Conservation (phyloP, 306 rosid genomes). For the Vigna unguiculata region DNA sequence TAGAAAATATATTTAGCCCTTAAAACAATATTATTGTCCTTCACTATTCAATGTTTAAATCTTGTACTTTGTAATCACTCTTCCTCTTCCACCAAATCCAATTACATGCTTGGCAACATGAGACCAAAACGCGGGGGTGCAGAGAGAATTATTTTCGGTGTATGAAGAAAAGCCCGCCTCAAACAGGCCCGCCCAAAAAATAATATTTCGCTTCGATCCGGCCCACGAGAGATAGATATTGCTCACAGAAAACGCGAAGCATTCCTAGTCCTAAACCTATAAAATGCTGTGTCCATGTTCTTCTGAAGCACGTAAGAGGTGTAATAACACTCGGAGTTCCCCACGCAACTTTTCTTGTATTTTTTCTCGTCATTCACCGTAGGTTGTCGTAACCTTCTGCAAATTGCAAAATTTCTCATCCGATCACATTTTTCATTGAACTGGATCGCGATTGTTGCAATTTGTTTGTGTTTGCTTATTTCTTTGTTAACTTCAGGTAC, state of each 20-base stretch:
- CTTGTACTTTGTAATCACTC: too few species aligned
- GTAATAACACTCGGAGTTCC: not conserved
- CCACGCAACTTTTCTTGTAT: not conserved
- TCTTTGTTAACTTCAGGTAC: constrained; percentile 38
- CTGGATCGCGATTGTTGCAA: not conserved
- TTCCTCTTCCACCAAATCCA: too few species aligned
- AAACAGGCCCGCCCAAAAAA: constrained; percentile 9
- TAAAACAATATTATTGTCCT: too few species aligned
- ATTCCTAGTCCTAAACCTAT: constrained; percentile 29
- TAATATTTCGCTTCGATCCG: not conserved
- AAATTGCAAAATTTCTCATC: not conserved
- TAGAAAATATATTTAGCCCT: too few species aligned
- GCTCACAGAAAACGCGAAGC: not conserved
- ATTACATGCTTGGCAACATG: too few species aligned
- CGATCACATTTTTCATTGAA: not conserved
- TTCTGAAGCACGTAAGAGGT: not conserved
- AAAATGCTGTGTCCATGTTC: constrained; percentile 20
- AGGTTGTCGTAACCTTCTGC: not conserved
- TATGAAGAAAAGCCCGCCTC: too few species aligned
- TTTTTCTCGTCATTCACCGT: not conserved
- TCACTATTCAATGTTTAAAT: too few species aligned
- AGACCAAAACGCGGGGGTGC: too few species aligned
- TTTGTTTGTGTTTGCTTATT: constrained; percentile 19
- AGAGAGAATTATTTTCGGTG: too few species aligned
- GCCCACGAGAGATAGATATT: not conserved